phyloP scores from a whole-genome alignment of 495 filamentous ascomycete species.

The Aspergillus avenaceus region DNA sequence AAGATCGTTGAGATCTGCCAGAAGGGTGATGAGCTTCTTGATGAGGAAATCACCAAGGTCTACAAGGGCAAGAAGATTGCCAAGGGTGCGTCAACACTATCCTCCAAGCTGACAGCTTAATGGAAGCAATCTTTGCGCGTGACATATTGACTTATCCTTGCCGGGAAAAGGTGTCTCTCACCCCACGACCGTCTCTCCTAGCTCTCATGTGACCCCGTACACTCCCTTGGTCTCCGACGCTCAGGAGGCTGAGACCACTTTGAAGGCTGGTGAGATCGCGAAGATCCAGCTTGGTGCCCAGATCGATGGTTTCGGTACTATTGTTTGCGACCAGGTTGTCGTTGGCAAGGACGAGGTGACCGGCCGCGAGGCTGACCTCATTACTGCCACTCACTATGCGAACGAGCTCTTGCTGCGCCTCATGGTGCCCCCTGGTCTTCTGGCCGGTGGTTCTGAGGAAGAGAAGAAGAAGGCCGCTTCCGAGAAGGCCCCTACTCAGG shows the following conservation, averaged over 20 bases:
- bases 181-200: constrained; percentile 93
- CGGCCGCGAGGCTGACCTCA: constrained; percentile 76
- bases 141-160: constrained; percentile 15
- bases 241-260: constrained; percentile 70
- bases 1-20: constrained; percentile 93
- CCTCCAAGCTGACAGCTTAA: neutral
- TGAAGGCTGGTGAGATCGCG: constrained; percentile 80
- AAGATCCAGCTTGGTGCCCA: constrained; percentile 98
- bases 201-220: constrained; percentile 93
- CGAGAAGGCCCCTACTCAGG: constrained; percentile 72
- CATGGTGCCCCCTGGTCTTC: constrained; percentile 81
- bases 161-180: constrained; percentile 70
- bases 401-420: constrained; percentile 91
- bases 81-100: constrained; percentile 61
- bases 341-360: constrained; percentile 60
- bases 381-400: constrained; percentile 88
- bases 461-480: constrained; percentile 90
- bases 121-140: neutral
- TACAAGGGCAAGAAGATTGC: constrained; percentile 96
- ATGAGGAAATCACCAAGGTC: constrained; percentile 90
- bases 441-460: constrained; percentile 81
- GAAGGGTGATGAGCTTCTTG: constrained; percentile 89
- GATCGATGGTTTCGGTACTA: constrained; percentile 95
- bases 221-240: constrained; percentile 82
- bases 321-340: constrained; percentile 89